Evolutionary conservation across 23 red algal species (phyloP).

Genomic region (Gracilaria caudata): DNA sequence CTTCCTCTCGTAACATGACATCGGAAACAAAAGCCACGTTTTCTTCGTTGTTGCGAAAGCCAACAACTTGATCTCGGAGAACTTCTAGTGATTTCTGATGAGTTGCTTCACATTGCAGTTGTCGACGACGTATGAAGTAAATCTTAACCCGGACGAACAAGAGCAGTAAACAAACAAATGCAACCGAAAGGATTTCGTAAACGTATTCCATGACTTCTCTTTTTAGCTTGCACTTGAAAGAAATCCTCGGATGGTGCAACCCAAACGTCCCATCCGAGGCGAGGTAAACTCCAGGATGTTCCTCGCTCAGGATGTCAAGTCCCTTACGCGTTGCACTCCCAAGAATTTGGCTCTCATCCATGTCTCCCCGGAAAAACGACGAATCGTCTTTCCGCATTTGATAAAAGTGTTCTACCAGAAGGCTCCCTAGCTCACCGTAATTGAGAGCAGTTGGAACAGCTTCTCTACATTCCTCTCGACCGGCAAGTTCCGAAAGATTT

Average conservation of each 20-base stretch:
- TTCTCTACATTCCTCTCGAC: slow-evolving; percentile 36
- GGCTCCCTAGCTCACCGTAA: not conserved
- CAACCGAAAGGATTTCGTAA: not conserved
- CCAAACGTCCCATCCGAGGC: not conserved
- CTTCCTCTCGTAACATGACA: slow-evolving; percentile 51
- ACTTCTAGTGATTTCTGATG: slow-evolving; percentile 24
- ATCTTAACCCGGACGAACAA: slow-evolving; percentile 15
- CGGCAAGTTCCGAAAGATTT: slow-evolving; percentile 1
- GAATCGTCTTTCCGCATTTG: not conserved
- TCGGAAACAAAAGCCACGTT: slow-evolving; percentile 55
- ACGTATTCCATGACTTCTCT: not conserved
- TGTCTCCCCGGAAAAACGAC: not conserved
- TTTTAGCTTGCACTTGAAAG: slow-evolving; percentile 9
- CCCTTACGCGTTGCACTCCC: slow-evolving; percentile 27
- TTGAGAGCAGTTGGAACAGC: not conserved
- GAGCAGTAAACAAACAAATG: not conserved
- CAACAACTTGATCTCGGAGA: slow-evolving; percentile 29
- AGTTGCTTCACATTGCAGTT: slow-evolving; percentile 2
- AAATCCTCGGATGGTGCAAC: not conserved
- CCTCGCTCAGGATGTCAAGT: not conserved
- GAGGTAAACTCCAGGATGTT: not conserved
- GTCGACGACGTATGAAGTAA: not conserved
- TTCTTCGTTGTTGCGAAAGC: slow-evolving; percentile 20
- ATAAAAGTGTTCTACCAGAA: not conserved
- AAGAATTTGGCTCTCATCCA: not conserved